phyloP scores from a whole-genome alignment of 441 rosid genomes.

The Populus trichocarpa region DNA sequence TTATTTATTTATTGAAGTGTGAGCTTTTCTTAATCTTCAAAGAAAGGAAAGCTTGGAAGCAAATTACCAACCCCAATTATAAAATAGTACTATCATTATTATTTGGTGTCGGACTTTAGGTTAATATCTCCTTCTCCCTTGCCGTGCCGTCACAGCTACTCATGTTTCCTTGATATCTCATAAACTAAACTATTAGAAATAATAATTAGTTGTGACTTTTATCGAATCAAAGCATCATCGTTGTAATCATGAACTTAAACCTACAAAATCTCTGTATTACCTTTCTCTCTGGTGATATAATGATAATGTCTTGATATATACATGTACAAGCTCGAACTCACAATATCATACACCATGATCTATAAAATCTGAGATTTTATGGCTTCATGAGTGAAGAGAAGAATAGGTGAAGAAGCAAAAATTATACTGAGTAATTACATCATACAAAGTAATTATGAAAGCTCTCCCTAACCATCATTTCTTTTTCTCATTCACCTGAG shows the following conservation, averaged over 20 bases:
- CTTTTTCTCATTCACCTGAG: too few species aligned
- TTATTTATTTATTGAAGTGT: too few species aligned
- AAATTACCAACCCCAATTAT: conserved; percentile 12
- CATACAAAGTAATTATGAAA: conserved; percentile 16
- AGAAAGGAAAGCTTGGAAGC: conserved; percentile 3
- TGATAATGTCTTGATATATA: not conserved
- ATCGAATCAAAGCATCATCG: not conserved
- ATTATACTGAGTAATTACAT: conserved; percentile 1
- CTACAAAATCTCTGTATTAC: not conserved
- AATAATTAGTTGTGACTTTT: not conserved
- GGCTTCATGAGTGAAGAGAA: not conserved
- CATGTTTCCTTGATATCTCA: conserved; percentile 16
- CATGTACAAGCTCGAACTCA: conserved; percentile 19
- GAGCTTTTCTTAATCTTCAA: conserved; percentile 8
- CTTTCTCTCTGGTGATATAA: not conserved
- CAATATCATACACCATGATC: conserved; percentile 7
- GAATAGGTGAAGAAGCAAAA: not conserved
- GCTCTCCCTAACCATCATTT: not conserved
- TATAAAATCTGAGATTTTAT: not conserved
- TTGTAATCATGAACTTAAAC: not conserved
- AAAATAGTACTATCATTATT: not conserved
- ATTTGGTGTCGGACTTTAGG: not conserved
- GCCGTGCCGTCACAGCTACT: conserved; percentile 43
- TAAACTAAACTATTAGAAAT: conserved; percentile 1
- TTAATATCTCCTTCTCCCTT: conserved; percentile 2